Evolutionary conservation across 129 eudicot genomes (phyloP).

Genomic region (Chrysanthemum makinoi): DNA sequence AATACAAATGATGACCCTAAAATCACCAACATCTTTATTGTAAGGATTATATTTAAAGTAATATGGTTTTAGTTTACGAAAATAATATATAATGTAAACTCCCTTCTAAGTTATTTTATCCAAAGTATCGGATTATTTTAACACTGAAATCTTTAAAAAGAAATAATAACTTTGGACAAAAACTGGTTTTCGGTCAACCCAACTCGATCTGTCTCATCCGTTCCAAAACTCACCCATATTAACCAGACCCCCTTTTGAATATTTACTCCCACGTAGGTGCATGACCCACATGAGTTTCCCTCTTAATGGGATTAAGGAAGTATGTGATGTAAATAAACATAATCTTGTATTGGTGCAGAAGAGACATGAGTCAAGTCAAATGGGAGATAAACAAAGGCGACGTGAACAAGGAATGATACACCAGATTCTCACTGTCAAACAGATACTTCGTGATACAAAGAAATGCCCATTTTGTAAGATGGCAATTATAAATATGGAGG

Average conservation of each 20-base stretch:
- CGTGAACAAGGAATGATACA: constrained; percentile 67
- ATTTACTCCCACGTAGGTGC: neutral
- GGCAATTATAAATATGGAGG: constrained; percentile 85
- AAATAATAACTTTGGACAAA: too few relatives aligned
- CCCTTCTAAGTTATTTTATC: too few relatives aligned
- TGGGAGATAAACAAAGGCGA: constrained; percentile 47
- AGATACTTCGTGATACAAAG: constrained; percentile 63
- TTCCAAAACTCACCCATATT: neutral
- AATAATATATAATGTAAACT: neutral
- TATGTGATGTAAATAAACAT: neutral
- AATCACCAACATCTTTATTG: too few relatives aligned
- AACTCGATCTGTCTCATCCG: neutral
- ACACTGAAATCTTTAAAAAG: too few relatives aligned
- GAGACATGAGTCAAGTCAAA: constrained; percentile 41
- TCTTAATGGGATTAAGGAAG: neutral
- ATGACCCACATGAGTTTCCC: neutral
- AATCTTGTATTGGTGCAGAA: constrained; percentile 22
- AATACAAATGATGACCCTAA: too few relatives aligned
- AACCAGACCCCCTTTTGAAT: neutral
- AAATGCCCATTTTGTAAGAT: constrained; percentile 91
- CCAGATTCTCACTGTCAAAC: constrained; percentile 65
- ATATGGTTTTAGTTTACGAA: neutral
- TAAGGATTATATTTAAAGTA: too few relatives aligned
- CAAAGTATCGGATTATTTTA: too few relatives aligned
- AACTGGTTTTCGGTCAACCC: too few relatives aligned